Evolutionary conservation across 768 basidiomycete genomes (phyloP).

Genomic region (Mycena epipterygia): DNA sequence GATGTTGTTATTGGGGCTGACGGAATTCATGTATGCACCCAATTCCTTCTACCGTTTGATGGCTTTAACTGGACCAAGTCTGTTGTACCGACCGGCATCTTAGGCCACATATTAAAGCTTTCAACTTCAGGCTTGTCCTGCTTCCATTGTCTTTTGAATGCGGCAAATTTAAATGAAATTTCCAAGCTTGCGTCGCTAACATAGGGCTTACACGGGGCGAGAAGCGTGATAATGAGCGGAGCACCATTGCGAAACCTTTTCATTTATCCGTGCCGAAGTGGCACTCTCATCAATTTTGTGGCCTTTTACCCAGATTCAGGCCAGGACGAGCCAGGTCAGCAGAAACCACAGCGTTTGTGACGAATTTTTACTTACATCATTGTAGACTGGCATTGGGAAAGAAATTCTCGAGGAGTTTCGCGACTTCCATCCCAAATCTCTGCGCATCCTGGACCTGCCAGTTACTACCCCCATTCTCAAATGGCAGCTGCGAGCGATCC

Average conservation of each 20-base stretch:
- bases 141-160: slow-evolving; percentile 22
- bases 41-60: not conserved
- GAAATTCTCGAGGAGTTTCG: slow-evolving; percentile 6
- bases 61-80: not conserved
- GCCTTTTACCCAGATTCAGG: slow-evolving; percentile 4
- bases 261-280: slow-evolving; percentile 16
- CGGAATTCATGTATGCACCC: slow-evolving; percentile 38
- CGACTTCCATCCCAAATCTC: slow-evolving; percentile 26
- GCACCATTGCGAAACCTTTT: slow-evolving; percentile 11
- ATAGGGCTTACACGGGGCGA: slow-evolving; percentile 7
- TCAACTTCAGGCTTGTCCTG: not conserved
- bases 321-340: slow-evolving; percentile 15
- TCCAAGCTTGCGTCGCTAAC: slow-evolving; percentile 23
- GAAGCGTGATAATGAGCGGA: slow-evolving; percentile 1
- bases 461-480: not conserved
- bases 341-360: too few species aligned
- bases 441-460: slow-evolving; percentile 29
- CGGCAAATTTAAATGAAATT: not conserved
- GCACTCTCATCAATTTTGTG: slow-evolving; percentile 24
- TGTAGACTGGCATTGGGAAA: slow-evolving; percentile 1
- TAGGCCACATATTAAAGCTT: slow-evolving; percentile 4
- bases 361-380: not conserved
- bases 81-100: slow-evolving; percentile 1
- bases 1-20: slow-evolving; percentile 56
- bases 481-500: slow-evolving; percentile 25